Evolutionary conservation across 441 rosid species (phyloP).

Genomic region (Macaranga tanarius): DNA sequence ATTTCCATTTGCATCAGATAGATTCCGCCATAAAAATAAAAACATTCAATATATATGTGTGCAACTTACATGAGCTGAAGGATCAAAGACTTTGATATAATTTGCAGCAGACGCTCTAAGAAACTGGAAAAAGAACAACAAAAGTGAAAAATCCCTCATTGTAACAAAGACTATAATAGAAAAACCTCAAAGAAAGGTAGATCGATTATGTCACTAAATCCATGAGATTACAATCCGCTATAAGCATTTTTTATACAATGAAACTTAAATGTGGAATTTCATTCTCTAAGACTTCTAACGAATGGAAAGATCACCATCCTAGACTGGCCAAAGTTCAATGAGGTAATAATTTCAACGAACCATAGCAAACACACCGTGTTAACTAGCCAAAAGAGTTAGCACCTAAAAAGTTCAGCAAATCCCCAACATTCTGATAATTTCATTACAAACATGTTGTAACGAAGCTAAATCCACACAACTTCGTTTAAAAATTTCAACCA

Average conservation of each 20-base stretch:
- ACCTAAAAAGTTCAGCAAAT: conserved; percentile 9
- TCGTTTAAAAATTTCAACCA: not conserved
- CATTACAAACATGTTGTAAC: not conserved
- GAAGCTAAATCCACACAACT: not conserved
- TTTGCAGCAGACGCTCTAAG: conserved; percentile 70
- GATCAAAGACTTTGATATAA: conserved; percentile 68
- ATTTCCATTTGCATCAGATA: not conserved
- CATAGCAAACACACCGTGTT: not conserved
- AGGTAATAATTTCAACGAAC: not conserved
- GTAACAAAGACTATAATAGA: not conserved
- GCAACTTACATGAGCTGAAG: conserved; percentile 71
- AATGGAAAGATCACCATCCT: not conserved
- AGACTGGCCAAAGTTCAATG: not conserved
- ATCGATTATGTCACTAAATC: not conserved
- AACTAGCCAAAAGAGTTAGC: conserved; percentile 1
- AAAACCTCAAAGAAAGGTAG: not conserved
- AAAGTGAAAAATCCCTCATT: conserved; percentile 19
- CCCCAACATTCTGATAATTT: not conserved
- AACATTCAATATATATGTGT: not conserved
- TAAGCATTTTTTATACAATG: not conserved
- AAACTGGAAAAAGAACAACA: conserved; percentile 53
- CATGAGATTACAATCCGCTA: not conserved
- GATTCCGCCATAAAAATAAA: not conserved
- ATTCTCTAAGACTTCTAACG: not conserved
- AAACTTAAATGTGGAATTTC: not conserved